These are phyloP conservation scores for Termitomyces titanicus DNA, from an alignment of 768 basidiomycete genomes.

Conservation along the genomic window DNA sequence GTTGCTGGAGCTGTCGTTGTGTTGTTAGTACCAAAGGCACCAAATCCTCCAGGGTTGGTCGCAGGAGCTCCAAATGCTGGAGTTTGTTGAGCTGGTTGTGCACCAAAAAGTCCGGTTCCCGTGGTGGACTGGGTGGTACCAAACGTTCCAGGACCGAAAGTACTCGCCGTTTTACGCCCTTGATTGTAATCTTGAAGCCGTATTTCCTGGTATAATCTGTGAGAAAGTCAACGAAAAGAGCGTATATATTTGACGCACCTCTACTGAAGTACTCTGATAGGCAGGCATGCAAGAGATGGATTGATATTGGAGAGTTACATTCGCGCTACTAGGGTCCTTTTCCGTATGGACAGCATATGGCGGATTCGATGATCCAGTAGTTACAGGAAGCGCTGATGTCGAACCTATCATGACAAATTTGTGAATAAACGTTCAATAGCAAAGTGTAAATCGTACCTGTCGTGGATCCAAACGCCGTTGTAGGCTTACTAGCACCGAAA, in stretches of 20 bases:
- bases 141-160: conserved; percentile 55
- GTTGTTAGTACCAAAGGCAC: conserved; percentile 36
- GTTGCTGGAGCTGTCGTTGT: conserved; percentile 23
- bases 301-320: conserved; percentile 66
- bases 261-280: conserved; percentile 76
- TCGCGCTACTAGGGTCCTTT: conserved; percentile 54
- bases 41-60: conserved; percentile 32
- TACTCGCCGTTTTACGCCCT: conserved; percentile 65
- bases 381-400: conserved; percentile 43
- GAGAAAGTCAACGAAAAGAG: conserved; percentile 7
- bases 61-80: conserved; percentile 37
- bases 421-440: background rate
- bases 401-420: conserved; percentile 22
- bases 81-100: conserved; percentile 39
- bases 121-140: conserved; percentile 41
- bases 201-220: conserved; percentile 49
- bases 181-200: conserved; percentile 74
- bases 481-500: conserved; percentile 36
- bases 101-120: conserved; percentile 37
- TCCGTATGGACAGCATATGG: conserved; percentile 57
- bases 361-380: conserved; percentile 68
- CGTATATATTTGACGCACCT: conserved; percentile 38
- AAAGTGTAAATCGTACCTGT: conserved; percentile 20
- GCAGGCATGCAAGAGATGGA: conserved; percentile 77
- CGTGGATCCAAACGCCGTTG: conserved; percentile 41